A percentile compares a stretch with the other conserved stretches of the same genome.
Conservation (phyloP, 768 basidiomycete species). For the Termitomyces sp. region DNA sequence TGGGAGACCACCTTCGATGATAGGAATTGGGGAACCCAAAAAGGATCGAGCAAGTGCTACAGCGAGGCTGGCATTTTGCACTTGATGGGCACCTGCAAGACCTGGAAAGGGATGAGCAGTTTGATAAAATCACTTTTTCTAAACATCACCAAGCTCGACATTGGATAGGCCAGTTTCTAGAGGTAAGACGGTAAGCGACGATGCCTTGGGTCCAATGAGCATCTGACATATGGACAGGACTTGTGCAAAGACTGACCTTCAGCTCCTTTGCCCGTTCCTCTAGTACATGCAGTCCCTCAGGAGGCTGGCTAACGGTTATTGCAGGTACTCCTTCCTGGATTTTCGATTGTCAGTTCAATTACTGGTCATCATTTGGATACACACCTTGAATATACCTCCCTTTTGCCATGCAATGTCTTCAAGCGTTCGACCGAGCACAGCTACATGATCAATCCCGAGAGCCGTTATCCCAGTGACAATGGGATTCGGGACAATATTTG, state of each 20-base stretch:
- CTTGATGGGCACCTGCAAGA: constrained; percentile 81
- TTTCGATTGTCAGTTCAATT: not conserved
- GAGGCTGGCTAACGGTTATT: constrained; percentile 73
- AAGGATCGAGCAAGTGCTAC: constrained; percentile 67
- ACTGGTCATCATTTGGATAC: constrained; percentile 3
- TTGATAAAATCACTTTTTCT: not conserved
- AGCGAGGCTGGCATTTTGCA: constrained; percentile 84
- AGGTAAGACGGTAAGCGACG: constrained; percentile 30
- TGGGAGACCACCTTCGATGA: constrained; percentile 35
- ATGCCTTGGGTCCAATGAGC: constrained; percentile 1
- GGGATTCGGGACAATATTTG: constrained; percentile 90
- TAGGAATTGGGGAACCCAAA: constrained; percentile 33
- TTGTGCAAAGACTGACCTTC: constrained; percentile 39
- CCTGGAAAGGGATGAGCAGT: constrained; percentile 38
- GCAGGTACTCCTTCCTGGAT: constrained; percentile 76
- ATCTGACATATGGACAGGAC: constrained; percentile 1
- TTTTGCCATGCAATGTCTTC: constrained; percentile 93
- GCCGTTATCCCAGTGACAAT: constrained; percentile 87
- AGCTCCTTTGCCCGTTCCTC: constrained; percentile 58
- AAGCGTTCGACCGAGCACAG: constrained; percentile 83
- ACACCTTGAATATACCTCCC: constrained; percentile 91
- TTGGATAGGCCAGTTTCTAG: constrained; percentile 41
- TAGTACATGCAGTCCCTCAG: constrained; percentile 65
- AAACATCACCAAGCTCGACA: constrained; percentile 55
- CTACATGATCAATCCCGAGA: constrained; percentile 88